Base-by-base conservation (phyloP, 805 yeast genomes). In the Saturnispora silvae region DNA sequence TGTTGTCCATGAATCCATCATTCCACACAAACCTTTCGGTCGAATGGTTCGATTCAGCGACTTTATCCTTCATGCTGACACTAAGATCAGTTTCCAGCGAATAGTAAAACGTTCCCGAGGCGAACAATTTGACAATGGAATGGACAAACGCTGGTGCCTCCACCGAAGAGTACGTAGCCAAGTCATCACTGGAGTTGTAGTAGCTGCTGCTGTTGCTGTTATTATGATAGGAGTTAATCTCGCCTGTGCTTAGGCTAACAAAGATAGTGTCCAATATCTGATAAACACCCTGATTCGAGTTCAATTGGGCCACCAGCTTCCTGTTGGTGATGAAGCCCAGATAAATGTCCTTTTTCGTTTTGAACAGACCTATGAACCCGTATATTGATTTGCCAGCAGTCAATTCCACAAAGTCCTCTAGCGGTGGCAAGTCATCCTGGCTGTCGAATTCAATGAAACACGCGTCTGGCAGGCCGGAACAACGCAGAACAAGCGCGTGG, bases 281-380 rank as follows among this genome's bases (percentile, higher is more conserved):
- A 45, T 62, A 65, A 5, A 82, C 64, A 26, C 60, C 61, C 39
- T 79, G 81, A 5, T 65, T 57, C 0, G 74, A 60, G 33, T 72
- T 59, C 0, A 82, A 18, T 1, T 41, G 77, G 20, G 81, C 89
- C 5, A 76, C 75, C 37, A 68, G 71, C 3, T 59, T 52, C 14
- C 68, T 59, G 10, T 67, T 65, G 2, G 81, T 70, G 20, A 81
- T 67, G 31, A 81, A 68, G 2, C 77, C 77, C 11, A 78, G 51
- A 49, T 66, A 79, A 4, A 74, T 63, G 32, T 65, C 60, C 3
- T 70, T 71, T 46, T 77, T 75, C 13, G 77, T 51, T 17, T 66
- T 59, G 10, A 77, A 59, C 19, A 81, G 53, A 1, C 94, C 94
- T 20, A 80, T 52, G 26, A 81, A 65, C 1, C 84, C 87, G 45